phyloP scores from a whole-genome alignment of 306 rosid species.

The Parietaria judaica region DNA sequence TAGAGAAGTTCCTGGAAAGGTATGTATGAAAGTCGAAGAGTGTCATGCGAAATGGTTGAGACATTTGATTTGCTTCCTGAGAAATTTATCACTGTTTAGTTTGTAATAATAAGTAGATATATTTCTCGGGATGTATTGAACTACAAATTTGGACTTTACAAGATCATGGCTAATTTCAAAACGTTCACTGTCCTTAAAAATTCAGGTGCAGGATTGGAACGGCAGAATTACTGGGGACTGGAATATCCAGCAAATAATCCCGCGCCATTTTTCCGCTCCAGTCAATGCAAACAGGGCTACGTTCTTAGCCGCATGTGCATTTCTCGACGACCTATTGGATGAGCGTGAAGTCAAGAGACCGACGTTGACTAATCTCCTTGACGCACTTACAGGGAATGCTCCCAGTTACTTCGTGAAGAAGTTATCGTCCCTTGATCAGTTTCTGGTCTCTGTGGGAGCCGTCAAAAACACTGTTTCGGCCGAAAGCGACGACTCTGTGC shows the following conservation, averaged over 20 bases:
- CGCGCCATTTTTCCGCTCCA: slow-evolving; percentile 88
- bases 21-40: slow-evolving; percentile 9
- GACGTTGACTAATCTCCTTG: slow-evolving; percentile 56
- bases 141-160: too few relatives aligned
- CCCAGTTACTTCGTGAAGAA: slow-evolving; percentile 90
- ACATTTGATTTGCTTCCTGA: neutral
- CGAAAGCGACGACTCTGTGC: slow-evolving; percentile 37
- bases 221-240: slow-evolving; percentile 63
- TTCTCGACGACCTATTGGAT: slow-evolving; percentile 73
- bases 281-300: slow-evolving; percentile 63
- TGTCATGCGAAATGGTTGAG: neutral
- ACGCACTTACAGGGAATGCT: slow-evolving; percentile 82
- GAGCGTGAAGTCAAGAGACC: slow-evolving; percentile 44
- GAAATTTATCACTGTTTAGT: too few relatives aligned
- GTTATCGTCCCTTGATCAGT: slow-evolving; percentile 77
- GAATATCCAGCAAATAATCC: slow-evolving; percentile 84
- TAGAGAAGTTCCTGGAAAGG: slow-evolving; percentile 95
- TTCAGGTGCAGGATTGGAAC: slow-evolving; percentile 94
- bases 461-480: slow-evolving; percentile 86
- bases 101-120: too few relatives aligned
- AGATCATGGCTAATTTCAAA: too few relatives aligned
- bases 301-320: slow-evolving; percentile 69
- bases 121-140: too few relatives aligned
- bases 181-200: slow-evolving; percentile 5
- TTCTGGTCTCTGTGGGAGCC: slow-evolving; percentile 81